phyloP scores from a whole-genome alignment of 2,329 filamentous ascomycete genomes.

The Mollisia scopiformis region DNA sequence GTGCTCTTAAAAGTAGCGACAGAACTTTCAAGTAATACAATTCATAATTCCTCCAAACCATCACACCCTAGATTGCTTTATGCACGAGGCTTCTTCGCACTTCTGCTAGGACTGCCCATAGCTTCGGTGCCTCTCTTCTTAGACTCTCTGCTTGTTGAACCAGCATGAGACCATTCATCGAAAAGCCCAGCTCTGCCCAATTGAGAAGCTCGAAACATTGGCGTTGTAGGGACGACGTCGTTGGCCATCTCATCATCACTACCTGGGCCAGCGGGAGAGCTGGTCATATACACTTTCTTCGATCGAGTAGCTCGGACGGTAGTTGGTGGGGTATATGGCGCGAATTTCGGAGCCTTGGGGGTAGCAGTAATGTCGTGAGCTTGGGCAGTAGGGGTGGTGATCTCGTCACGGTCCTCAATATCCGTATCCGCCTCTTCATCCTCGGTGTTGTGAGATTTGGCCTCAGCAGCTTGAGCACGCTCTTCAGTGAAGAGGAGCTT shows the following conservation, averaged over 20 bases:
- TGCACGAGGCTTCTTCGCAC: conserved; percentile 43
- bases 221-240: conserved; percentile 23
- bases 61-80: neutral
- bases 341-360: conserved; percentile 58
- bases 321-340: conserved; percentile 64
- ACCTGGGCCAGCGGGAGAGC: conserved; percentile 38
- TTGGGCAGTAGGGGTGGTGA: conserved; percentile 34
- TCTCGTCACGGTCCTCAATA: conserved; percentile 43
- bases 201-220: conserved; percentile 36
- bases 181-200: conserved; percentile 52
- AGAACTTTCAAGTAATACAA: conserved; percentile 12
- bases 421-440: conserved; percentile 57
- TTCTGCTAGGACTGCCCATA: conserved; percentile 35
- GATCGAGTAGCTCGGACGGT: conserved; percentile 63
- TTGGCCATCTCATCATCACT: conserved; percentile 23
- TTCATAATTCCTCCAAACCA: neutral
- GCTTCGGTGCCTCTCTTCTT: conserved; percentile 48
- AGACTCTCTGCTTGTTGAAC: neutral
- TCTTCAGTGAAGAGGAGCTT: conserved; percentile 66
- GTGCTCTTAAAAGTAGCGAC: conserved; percentile 13
- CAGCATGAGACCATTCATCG: conserved; percentile 65
- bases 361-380: conserved; percentile 46
- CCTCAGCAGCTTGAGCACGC: conserved; percentile 57
- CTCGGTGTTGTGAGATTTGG: conserved; percentile 62
- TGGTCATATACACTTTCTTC: conserved; percentile 45